Base-by-base conservation (phyloP, 805 yeast genomes). In the Hagleromyces aurorensis region DNA sequence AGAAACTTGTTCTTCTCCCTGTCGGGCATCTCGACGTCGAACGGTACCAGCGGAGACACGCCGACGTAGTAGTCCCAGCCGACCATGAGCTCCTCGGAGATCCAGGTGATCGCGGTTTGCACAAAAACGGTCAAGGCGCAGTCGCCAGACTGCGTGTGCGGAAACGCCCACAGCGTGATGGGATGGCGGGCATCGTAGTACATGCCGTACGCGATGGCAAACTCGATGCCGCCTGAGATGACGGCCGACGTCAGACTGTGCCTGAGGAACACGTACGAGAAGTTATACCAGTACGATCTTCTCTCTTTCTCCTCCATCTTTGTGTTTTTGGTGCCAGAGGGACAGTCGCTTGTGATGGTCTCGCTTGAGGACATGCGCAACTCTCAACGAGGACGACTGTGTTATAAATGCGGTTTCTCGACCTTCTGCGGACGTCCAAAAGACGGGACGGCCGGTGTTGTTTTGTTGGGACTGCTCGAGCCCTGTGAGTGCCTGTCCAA, bases 131-230 rank as follows among this genome's bases (percentile, higher is more conserved):
- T 34, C 17, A 48, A 26, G 7, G 46, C 50, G 33, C 46, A 43
- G 19, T 48, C 53, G 23, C 53, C 53, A 3, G 52, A 42, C 9
- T 46, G 27, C 5, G 53, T 48, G 22, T 48, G 40, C 9, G 52
- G 52, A 21, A 48, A 48, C n/a, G 41, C 45, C 53, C 53, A 48
- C 12, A 48, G 30, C 4, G 33, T 34, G 5, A 48, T 29, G 2
- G 30, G 31, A 12, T 28, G 18, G 7, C 24, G 16, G 5, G 37
- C 31, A 12, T 37, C 12, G 24, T 25, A 31, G 24, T 48, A 48
- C 50, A 48, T 46, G 12, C 48, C 53, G 21, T 45, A 48, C 1
- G 52, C 53, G 13, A 46, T 40, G 16, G 42, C 52, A 19, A 48
- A 48, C 25, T 48, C 41, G 2, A 43, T 33, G n/a, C 53, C 53